Evolutionary conservation across 2,329 filamentous ascomycete species (phyloP).

Genomic region (Penicillium brasilianum): DNA sequence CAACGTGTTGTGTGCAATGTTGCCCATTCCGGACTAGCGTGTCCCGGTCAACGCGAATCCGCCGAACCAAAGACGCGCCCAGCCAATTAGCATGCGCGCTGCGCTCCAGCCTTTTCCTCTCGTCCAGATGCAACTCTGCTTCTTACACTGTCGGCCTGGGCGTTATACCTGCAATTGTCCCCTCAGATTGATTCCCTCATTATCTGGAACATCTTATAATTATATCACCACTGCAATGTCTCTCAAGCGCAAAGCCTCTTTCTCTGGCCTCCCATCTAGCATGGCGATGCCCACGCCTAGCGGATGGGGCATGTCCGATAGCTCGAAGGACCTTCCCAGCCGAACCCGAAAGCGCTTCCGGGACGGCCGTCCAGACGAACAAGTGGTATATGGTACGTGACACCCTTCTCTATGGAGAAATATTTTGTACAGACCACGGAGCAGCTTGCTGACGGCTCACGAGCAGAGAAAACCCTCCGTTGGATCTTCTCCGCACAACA

Average conservation of each 20-base stretch:
- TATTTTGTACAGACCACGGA: background rate
- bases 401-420: background rate
- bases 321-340: slow-evolving; percentile 55
- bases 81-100: slow-evolving; percentile 23
- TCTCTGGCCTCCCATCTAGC: slow-evolving; percentile 50
- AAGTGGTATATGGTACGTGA: slow-evolving; percentile 58
- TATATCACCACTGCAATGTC: slow-evolving; percentile 48
- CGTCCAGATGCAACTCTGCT: slow-evolving; percentile 18
- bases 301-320: slow-evolving; percentile 39
- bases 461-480: slow-evolving; percentile 48
- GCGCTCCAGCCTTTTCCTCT: slow-evolving; percentile 23
- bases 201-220: background rate
- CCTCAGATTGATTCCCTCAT: background rate
- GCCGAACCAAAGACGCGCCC: slow-evolving; percentile 22
- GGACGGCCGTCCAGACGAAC: slow-evolving; percentile 62
- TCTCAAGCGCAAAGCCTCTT: slow-evolving; percentile 64
- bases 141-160: background rate
- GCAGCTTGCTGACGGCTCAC: slow-evolving; percentile 24
- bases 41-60: slow-evolving; percentile 29
- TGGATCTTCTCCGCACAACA: slow-evolving; percentile 50
- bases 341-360: slow-evolving; percentile 65
- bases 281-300: slow-evolving; percentile 21
- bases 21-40: slow-evolving; percentile 37
- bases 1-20: slow-evolving; percentile 27
- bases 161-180: slow-evolving; percentile 1